Evolutionary conservation across 768 basidiomycete genomes (phyloP).

Genomic region (Rhodotorula kratochvilovae): DNA sequence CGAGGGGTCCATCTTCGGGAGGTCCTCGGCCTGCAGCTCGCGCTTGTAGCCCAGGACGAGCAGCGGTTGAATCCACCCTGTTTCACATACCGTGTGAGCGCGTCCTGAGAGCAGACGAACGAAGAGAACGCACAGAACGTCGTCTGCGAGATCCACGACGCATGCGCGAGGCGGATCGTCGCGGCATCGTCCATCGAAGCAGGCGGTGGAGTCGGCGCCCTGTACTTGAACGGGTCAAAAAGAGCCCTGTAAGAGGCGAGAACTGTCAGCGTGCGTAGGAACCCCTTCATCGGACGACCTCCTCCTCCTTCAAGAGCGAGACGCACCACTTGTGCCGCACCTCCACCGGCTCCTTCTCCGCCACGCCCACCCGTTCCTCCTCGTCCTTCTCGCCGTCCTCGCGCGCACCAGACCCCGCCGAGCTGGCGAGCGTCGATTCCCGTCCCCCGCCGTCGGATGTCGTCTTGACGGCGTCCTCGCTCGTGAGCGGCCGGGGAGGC

Average conservation of each 20-base stretch:
- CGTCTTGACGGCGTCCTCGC: background rate
- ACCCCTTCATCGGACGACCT: background rate
- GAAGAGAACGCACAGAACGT: constrained; percentile 6
- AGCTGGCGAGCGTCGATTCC: background rate
- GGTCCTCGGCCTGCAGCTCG: constrained; percentile 65
- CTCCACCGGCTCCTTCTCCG: background rate
- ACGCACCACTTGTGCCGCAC: constrained; percentile 9
- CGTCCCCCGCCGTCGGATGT: background rate
- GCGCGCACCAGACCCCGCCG: background rate
- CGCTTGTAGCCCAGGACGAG: constrained; percentile 63
- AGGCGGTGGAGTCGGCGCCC: constrained; percentile 6
- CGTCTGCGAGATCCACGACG: constrained; percentile 1
- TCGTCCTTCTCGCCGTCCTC: background rate
- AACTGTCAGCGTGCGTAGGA: background rate
- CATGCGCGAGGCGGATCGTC: constrained; percentile 13
- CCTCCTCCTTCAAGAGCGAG: too few relatives aligned
- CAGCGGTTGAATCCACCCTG: constrained; percentile 48
- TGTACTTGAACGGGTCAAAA: constrained; percentile 19
- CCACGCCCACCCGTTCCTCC: background rate
- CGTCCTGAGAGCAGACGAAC: background rate
- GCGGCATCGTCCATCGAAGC: constrained; percentile 25
- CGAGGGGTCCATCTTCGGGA: constrained; percentile 61
- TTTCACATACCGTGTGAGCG: background rate
- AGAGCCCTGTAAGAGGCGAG: background rate
- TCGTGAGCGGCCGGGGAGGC: background rate